Conservation (phyloP, 2,329 filamentous ascomycete genomes). For the Magnaporthiopsis poae region DNA sequence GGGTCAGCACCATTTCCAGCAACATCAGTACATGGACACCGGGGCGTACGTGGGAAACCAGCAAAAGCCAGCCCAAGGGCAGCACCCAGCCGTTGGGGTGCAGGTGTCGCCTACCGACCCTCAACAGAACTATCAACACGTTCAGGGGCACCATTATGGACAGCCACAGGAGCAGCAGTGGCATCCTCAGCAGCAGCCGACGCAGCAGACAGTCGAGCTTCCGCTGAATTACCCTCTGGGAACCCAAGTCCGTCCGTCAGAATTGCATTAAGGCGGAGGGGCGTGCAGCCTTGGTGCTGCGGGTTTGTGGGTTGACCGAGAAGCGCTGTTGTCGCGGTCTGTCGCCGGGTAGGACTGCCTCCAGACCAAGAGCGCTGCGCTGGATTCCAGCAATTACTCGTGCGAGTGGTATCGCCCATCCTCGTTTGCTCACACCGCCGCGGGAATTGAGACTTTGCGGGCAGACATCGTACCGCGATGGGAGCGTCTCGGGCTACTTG, state of each 20-base stretch:
- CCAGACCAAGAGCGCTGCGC: too few species aligned
- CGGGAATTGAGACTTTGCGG: not conserved
- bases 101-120: not conserved
- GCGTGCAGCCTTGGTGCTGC: too few species aligned
- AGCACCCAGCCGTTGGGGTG: too few species aligned
- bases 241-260: not conserved
- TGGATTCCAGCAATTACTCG: too few species aligned
- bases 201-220: not conserved
- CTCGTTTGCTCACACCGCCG: not conserved
- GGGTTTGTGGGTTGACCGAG: too few species aligned
- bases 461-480: too few species aligned
- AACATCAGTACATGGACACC: not conserved
- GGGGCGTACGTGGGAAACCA: not conserved
- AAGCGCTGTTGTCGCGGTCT: too few species aligned
- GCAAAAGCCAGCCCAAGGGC: not conserved
- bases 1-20: not conserved
- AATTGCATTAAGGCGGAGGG: not conserved
- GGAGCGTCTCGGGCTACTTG: too few species aligned
- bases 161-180: constrained; percentile 1
- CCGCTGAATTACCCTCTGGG: constrained; percentile 1
- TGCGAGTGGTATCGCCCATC: not conserved
- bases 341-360: too few species aligned
- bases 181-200: not conserved
- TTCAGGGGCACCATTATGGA: too few species aligned
- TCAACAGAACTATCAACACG: not conserved